phyloP scores from a whole-genome alignment of 176 grass and related monocot species.

The Aegilops speltoides region DNA sequence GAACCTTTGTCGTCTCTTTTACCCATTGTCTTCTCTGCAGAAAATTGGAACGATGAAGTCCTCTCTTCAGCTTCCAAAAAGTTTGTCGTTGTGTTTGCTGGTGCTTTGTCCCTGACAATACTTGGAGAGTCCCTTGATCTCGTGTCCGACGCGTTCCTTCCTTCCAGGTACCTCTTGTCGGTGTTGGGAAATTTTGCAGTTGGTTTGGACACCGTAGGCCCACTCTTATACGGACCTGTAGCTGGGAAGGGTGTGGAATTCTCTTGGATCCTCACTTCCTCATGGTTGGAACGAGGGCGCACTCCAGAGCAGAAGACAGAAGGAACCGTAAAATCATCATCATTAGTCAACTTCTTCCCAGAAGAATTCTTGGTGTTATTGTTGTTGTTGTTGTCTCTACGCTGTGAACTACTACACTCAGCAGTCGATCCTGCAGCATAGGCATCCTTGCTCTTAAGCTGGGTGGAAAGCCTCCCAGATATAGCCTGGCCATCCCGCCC shows the following conservation, averaged over 20 bases:
- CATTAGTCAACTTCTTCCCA: constrained; percentile 39
- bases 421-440: constrained; percentile 3
- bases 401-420: constrained; percentile 32
- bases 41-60: constrained; percentile 1
- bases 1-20: constrained; percentile 21
- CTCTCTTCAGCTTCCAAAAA: constrained; percentile 24
- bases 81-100: constrained; percentile 2
- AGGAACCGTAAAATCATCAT: constrained; percentile 76
- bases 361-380: constrained; percentile 19
- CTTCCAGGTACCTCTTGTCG: constrained; percentile 29
- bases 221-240: constrained; percentile 24
- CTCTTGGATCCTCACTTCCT: constrained; percentile 22
- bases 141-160: constrained; percentile 16
- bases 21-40: constrained; percentile 12
- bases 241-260: constrained; percentile 8
- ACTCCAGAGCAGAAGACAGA: constrained; percentile 37
- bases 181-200: constrained; percentile 19
- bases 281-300: constrained; percentile 29
- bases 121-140: constrained; percentile 27
- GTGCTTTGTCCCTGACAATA: constrained; percentile 24
- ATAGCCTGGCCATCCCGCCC: background rate
- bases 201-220: constrained; percentile 13
- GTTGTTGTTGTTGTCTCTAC: constrained; percentile 12
- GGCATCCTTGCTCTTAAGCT: constrained; percentile 38
- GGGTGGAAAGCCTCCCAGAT: constrained; percentile 39